Evolutionary conservation across 2,329 filamentous ascomycete genomes (phyloP).

Genomic region (Pestalotiopsis sp.): DNA sequence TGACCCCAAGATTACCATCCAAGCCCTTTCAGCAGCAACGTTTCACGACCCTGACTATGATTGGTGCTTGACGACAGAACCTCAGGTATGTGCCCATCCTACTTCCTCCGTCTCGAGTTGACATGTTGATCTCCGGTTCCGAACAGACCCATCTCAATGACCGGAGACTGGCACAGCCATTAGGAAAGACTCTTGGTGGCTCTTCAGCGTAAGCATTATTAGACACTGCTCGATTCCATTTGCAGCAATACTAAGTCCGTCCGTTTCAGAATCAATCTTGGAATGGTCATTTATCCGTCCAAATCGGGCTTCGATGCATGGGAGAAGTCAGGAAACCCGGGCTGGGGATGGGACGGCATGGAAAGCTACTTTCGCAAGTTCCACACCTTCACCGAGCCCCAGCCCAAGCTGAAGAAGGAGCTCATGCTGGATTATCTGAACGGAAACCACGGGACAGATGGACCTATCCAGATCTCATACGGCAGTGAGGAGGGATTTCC

Average conservation of each 20-base stretch:
- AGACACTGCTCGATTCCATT: background rate
- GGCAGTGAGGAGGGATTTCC: constrained; percentile 35
- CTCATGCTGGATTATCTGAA: constrained; percentile 1
- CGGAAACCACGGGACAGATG: constrained; percentile 31
- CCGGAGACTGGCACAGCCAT: background rate
- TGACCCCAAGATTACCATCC: constrained; percentile 10
- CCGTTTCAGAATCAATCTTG: constrained; percentile 4
- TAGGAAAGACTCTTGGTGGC: constrained; percentile 13
- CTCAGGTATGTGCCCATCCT: constrained; percentile 4
- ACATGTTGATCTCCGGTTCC: background rate
- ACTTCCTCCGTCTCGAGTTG: background rate
- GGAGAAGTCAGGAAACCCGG: constrained; percentile 12
- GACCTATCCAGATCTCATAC: constrained; percentile 36
- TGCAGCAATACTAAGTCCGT: background rate
- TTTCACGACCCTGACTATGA: constrained; percentile 17
- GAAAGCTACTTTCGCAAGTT: constrained; percentile 11
- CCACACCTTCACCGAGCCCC: constrained; percentile 7
- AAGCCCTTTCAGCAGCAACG: constrained; percentile 14
- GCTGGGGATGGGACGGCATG: constrained; percentile 10
- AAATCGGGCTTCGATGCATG: constrained; percentile 7
- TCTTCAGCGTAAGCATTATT: constrained; percentile 5
- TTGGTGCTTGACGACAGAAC: constrained; percentile 11
- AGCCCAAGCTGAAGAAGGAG: background rate
- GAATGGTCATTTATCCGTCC: constrained; percentile 10
- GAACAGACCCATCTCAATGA: constrained; percentile 4